These are phyloP conservation scores for Tulasnella sp. DNA, from an alignment of 768 basidiomycete species.

Conservation along the genomic window DNA sequence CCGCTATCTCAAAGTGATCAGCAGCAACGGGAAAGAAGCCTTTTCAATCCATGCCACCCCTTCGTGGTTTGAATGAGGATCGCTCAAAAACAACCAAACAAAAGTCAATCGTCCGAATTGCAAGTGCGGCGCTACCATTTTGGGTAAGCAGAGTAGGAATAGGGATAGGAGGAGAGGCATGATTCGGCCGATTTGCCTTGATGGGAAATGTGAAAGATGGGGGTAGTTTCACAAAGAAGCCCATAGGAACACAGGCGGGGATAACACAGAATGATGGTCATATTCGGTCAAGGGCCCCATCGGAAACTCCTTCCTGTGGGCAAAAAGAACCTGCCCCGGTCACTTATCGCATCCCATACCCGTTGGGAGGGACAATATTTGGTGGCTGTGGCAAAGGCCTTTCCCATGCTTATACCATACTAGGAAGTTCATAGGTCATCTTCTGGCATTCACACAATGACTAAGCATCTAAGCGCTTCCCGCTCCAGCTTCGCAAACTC, in stretches of 20 bases:
- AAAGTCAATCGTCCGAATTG: conserved; percentile 4
- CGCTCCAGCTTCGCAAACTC: not conserved
- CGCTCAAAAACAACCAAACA: not conserved
- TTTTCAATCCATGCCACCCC: not conserved
- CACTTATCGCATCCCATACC: not conserved
- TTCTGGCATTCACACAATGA: not conserved
- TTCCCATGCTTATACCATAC: not conserved
- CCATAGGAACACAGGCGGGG: not conserved
- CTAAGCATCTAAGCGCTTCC: not conserved
- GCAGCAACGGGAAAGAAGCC: not conserved
- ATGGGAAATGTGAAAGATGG: not conserved
- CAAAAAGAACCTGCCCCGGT: not conserved
- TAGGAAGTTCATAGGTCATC: not conserved
- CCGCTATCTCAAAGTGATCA: not conserved
- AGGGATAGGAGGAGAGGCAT: not conserved
- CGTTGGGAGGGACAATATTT: too few species aligned
- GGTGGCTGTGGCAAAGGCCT: not conserved
- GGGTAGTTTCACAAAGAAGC: not conserved
- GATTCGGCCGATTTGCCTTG: not conserved
- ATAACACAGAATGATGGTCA: not conserved
- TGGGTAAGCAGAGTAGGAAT: not conserved
- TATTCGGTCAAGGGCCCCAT: not conserved
- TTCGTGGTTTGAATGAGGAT: not conserved
- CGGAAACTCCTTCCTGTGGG: not conserved
- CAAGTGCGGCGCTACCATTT: not conserved